These are phyloP conservation scores for Blakeslea trispora DNA, from an alignment of 371 early-diverging fungal species.

Conservation along the genomic window DNA sequence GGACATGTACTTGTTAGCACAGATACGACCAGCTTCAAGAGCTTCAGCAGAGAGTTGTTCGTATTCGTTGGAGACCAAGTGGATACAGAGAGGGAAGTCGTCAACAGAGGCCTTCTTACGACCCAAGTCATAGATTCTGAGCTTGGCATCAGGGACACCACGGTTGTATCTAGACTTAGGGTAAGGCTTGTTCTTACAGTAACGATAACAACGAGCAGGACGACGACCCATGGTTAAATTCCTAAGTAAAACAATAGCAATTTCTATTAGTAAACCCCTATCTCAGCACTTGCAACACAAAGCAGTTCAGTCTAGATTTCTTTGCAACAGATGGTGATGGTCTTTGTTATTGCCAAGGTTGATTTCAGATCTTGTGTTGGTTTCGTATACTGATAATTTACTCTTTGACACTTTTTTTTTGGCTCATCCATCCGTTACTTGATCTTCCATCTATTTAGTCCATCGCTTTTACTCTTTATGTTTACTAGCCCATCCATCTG, in stretches of 20 bases:
- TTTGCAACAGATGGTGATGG: background rate
- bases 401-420: background rate
- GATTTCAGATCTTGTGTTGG: background rate
- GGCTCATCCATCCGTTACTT: conserved; percentile 11
- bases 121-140: conserved; percentile 99
- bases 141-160: conserved; percentile 99
- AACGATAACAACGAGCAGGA: conserved; percentile 99
- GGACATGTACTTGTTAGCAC: conserved; percentile 99
- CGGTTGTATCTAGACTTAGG: conserved; percentile 99
- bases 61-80: conserved; percentile 98
- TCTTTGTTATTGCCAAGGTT: background rate
- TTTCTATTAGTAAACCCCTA: too few relatives aligned
- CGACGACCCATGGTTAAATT: conserved; percentile 79
- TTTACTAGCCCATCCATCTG: conserved; percentile 11
- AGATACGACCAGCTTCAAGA: conserved; percentile 99
- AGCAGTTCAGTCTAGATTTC: background rate
- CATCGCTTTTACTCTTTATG: background rate
- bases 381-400: too few relatives aligned
- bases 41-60: conserved; percentile 99
- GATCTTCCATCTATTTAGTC: background rate
- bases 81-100: conserved; percentile 97
- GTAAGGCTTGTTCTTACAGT: conserved; percentile 99
- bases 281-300: too few relatives aligned
- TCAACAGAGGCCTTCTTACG: conserved; percentile 99
- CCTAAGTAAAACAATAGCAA: background rate